Conservation (phyloP, 2,329 filamentous ascomycete genomes). For the Xylariaceae sp. region DNA sequence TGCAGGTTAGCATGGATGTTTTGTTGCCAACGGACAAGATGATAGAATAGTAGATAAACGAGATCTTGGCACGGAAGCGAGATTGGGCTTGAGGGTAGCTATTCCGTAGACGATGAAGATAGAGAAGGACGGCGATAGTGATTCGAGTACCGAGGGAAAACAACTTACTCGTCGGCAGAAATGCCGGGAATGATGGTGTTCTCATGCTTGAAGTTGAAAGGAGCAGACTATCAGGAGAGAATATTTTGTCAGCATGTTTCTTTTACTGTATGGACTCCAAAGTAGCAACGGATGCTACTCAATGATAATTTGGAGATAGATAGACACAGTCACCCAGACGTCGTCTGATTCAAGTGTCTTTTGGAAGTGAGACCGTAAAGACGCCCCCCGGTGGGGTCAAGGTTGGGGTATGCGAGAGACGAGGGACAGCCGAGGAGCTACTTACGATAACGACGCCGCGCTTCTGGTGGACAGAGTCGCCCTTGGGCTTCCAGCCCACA, state of each 20-base stretch:
- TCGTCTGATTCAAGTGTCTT: not conserved
- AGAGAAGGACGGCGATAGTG: not conserved
- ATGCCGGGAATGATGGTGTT: slow-evolving; percentile 49
- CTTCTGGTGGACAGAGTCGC: slow-evolving; percentile 20
- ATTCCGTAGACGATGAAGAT: not conserved
- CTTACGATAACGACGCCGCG: slow-evolving; percentile 28
- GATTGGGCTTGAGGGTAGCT: not conserved
- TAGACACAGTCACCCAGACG: not conserved
- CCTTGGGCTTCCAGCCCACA: slow-evolving; percentile 23
- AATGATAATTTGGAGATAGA: not conserved
- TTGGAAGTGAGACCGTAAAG: not conserved
- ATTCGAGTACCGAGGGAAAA: not conserved
- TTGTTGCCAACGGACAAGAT: not conserved
- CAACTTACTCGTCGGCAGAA: slow-evolving; percentile 53
- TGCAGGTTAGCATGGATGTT: slow-evolving; percentile 2
- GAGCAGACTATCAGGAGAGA: slow-evolving; percentile 43
- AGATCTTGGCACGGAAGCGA: not conserved
- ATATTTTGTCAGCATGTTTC: slow-evolving; percentile 7
- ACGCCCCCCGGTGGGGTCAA: not conserved
- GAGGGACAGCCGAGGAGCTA: slow-evolving; percentile 2
- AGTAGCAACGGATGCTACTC: not conserved
- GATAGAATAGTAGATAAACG: not conserved
- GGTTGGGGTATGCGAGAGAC: not conserved
- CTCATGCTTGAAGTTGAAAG: slow-evolving; percentile 55
- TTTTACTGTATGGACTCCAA: not conserved